Evolutionary conservation across 2,329 filamentous ascomycete species (phyloP).

Genomic region (Metarhizium sp.): DNA sequence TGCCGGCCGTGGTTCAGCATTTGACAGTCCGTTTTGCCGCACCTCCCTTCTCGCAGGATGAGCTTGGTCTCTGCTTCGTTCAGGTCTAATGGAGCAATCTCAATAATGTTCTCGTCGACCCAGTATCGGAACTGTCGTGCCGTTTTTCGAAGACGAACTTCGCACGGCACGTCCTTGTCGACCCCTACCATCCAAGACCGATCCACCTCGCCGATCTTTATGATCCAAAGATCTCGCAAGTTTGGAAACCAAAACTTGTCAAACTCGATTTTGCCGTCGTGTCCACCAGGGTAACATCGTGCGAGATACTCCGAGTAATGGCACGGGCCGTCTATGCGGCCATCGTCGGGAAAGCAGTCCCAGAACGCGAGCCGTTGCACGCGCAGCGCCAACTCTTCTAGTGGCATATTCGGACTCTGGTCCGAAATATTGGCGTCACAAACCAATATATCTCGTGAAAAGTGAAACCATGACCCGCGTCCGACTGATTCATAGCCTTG

Average conservation of each 20-base stretch:
- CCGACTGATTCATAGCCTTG: conserved; percentile 25
- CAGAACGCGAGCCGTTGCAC: conserved; percentile 27
- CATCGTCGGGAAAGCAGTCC: conserved; percentile 31
- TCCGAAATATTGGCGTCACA: conserved; percentile 28
- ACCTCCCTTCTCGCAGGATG: conserved; percentile 25
- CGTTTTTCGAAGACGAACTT: conserved; percentile 20
- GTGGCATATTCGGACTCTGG: conserved; percentile 18
- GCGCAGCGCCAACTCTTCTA: conserved; percentile 23
- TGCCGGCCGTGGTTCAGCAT: conserved; percentile 24
- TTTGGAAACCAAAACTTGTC: conserved; percentile 30
- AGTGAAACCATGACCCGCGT: conserved; percentile 26
- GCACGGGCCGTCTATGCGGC: conserved; percentile 21
- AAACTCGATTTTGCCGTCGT: conserved; percentile 24
- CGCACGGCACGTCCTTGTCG: conserved; percentile 19
- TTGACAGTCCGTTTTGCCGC: conserved; percentile 24
- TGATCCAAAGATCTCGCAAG: conserved; percentile 27
- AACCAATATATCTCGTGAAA: conserved; percentile 26
- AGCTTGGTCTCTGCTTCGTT: conserved; percentile 23
- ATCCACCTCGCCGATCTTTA: conserved; percentile 29
- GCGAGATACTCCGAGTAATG: conserved; percentile 26
- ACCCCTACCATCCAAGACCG: conserved; percentile 24
- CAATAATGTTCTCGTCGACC: conserved; percentile 27
- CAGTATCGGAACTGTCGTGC: conserved; percentile 29
- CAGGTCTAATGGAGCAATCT: conserved; percentile 25
- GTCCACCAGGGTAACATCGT: conserved; percentile 19